These are phyloP conservation scores for Diplodia corticola DNA, from an alignment of 2,329 filamentous ascomycete genomes.

Conservation along the genomic window DNA sequence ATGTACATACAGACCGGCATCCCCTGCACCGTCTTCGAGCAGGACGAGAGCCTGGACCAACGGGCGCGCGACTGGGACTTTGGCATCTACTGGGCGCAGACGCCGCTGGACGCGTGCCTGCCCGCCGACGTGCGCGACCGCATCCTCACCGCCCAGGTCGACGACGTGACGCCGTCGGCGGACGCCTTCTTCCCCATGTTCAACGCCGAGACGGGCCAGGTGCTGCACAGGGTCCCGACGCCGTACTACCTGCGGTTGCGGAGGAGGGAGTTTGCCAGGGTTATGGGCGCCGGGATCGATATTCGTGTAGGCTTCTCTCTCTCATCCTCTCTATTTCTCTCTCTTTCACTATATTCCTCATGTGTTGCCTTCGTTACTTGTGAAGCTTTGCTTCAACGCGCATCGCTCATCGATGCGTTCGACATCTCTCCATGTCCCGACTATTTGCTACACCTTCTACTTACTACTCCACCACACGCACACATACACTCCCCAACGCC, in stretches of 20 bases:
- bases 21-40: constrained; percentile 58
- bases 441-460: rapidly evolving
- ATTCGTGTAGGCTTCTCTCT: constrained; percentile 25
- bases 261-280: constrained; percentile 36
- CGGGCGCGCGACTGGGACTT: constrained; percentile 62
- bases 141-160: constrained; percentile 52
- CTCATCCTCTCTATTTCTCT: too few species aligned
- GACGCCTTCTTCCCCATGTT: constrained; percentile 27
- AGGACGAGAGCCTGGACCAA: constrained; percentile 47
- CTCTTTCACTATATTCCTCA: too few species aligned
- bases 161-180: constrained; percentile 49
- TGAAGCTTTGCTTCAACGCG: too few species aligned
- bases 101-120: constrained; percentile 32
- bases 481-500: background rate
- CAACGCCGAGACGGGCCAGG: constrained; percentile 39
- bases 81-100: constrained; percentile 62
- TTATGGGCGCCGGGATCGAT: constrained; percentile 35
- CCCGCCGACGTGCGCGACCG: constrained; percentile 54
- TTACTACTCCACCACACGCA: background rate
- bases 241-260: constrained; percentile 38
- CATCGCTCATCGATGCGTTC: background rate
- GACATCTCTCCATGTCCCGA: background rate
- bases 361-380: too few species aligned
- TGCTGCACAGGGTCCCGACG: constrained; percentile 30
- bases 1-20: constrained; percentile 32